Conservation (phyloP, 495 filamentous ascomycete species). For the Xylaria bambusicola region DNA sequence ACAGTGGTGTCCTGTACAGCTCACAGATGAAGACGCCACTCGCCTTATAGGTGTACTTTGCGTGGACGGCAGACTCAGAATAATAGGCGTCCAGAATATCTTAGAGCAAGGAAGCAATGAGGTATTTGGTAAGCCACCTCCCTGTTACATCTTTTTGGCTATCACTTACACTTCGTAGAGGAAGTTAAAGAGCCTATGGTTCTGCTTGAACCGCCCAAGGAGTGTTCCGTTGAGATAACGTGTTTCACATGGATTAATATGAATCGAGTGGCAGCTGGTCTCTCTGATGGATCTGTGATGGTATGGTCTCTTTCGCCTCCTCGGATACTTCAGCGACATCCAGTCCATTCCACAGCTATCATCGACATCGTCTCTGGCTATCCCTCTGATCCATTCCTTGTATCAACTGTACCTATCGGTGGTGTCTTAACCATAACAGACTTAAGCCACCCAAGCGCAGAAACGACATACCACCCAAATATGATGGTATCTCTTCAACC, state of each 20-base stretch:
- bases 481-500: constrained; percentile 49
- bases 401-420: constrained; percentile 49
- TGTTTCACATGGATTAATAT: constrained; percentile 51
- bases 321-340: constrained; percentile 41
- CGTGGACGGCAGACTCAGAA: constrained; percentile 43
- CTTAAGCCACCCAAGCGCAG: constrained; percentile 45
- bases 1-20: constrained; percentile 47
- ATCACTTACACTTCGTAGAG: constrained; percentile 34
- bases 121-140: constrained; percentile 36
- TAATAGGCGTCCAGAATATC: constrained; percentile 37
- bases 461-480: constrained; percentile 48
- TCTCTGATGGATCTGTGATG: constrained; percentile 49
- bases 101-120: constrained; percentile 20
- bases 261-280: constrained; percentile 49
- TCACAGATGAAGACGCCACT: constrained; percentile 25
- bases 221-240: constrained; percentile 47
- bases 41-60: constrained; percentile 44
- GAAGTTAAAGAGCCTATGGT: constrained; percentile 41
- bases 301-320: constrained; percentile 51
- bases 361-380: constrained; percentile 51
- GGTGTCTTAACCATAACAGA: constrained; percentile 49
- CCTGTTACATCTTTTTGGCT: background rate
- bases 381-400: constrained; percentile 46
- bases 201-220: constrained; percentile 40
- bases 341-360: constrained; percentile 44